Evolutionary conservation across 768 basidiomycete genomes (phyloP), one percentile per base, ranked within the genome.

Genomic region (Suillus placidus): DNA sequence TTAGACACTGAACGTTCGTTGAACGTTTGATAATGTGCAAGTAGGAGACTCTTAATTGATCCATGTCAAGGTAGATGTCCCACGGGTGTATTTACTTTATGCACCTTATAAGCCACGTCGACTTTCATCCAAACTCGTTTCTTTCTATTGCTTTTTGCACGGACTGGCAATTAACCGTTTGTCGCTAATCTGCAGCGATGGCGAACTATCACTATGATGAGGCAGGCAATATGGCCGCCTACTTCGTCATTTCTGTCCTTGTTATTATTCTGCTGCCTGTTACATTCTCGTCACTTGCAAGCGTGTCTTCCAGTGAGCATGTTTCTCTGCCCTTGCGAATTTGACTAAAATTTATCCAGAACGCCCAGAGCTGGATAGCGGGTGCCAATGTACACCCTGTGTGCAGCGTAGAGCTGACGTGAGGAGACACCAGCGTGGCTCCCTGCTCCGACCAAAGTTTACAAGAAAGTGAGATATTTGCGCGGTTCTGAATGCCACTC

Each of bases 231-330:
- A 90, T 94, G 90, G 92, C 92, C 72, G 85, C 88, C 43, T 98
- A 95, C 81, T 98, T 98, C 78, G 78, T 95, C 66, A 87, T 99
- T 63, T 94, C 95, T 9, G 89, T 97, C 75, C 88, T 98, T 69
- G 87, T 89, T 64, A 84, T 98, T 70, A 72, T 94, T 52, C 87
- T 99, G 66, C 76, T 94, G 42, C 97, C 97, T 0, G 76, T 92
- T 67, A 92, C 95, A 1, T 66, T 92, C 54, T 78, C 88, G 0
- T 74, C 84, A 23, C 71, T 86, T 26, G 76, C 81, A 0, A 67
- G 66, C 42, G 14, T 66, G 7, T 74, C 78, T n/a, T 72, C 81
- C 67, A 84, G 88, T 87, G 64, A 67, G 87, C 81, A 16, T 38
- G 4, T 6, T 51, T 13, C 2, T 20, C 6, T 16, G 8, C 37